Evolutionary conservation across 805 yeast species (phyloP), one percentile per base, ranked within the genome.

Genomic region (Yarrowia deformans): DNA sequence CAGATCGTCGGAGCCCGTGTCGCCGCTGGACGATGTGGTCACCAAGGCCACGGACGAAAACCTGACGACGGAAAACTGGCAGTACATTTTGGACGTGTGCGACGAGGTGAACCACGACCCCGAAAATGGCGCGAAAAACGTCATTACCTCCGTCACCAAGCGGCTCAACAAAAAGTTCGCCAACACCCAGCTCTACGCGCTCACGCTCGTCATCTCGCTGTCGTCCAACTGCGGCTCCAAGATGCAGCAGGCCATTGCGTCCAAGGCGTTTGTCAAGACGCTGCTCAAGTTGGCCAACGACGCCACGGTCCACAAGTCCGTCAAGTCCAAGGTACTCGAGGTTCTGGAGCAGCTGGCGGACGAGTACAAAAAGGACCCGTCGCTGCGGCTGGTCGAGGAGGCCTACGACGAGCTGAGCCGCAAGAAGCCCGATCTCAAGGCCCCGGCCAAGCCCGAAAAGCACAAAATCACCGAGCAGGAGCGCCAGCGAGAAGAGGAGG

Each of bases 161-260:
- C 82, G 89, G 66, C 78, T 90, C 34, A 78, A 78, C 35, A 81
- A 81, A 45, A 78, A 80, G 35, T 88, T 88, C 73, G 93, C 90
- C 23, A 90, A 90, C 75, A 87, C 88, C 3, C 84, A 88, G 49
- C 77, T 90, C 64, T 82, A 90, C 74, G 78, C 90, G 0, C 74
- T 90, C 63, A 79, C 82, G 10, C 75, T 81, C 54, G 74, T 88
- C 23, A 83, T 84, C 37, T 85, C 92, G 7, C 74, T 90, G 37
- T 91, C 92, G 1, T 92, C 89, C 75, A 90, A 90, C 76, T 89
- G 94, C 77, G 93, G 93, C 3, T 85, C 91, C 13, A 82, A 87
- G 75, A 83, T 87, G 80, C 86, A 85, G 72, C 87, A 82, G 56
- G 87, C 85, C 72, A 84, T 90, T 45, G 87, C 90, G 19, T 83